A percentile compares a stretch with the other conserved stretches of the same genome.
Evolutionary conservation across 257 asterid species (phyloP).

Genomic region (Fraxinus americana): DNA sequence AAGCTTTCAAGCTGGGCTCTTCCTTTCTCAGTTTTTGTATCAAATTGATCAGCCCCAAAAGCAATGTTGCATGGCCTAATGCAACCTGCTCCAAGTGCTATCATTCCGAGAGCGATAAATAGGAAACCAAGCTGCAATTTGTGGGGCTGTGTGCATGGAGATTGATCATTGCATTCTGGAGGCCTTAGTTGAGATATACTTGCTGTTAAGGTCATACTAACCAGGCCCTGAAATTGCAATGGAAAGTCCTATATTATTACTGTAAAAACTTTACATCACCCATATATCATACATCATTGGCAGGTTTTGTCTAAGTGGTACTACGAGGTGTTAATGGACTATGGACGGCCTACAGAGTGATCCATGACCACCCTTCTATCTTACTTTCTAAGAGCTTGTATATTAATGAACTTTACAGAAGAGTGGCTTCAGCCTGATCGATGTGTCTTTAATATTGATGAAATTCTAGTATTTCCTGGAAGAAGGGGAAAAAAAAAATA

Average conservation of each 20-base stretch:
- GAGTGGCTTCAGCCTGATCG: too few relatives aligned
- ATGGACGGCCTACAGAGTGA: too few relatives aligned
- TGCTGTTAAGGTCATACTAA: background rate
- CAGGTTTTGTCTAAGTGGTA: background rate
- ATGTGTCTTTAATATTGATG: too few relatives aligned
- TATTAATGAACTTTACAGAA: too few relatives aligned
- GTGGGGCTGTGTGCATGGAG: conserved; percentile 46
- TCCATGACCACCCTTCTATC: too few relatives aligned
- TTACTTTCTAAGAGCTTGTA: too few relatives aligned
- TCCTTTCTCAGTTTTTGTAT: conserved; percentile 65
- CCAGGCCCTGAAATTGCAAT: background rate
- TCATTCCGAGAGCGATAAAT: conserved; percentile 50
- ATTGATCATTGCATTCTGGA: conserved; percentile 29
- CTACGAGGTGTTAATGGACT: too few relatives aligned
- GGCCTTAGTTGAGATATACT: background rate
- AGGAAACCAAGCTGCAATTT: conserved; percentile 64
- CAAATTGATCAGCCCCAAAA: conserved; percentile 91
- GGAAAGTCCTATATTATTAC: background rate
- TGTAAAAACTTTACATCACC: background rate
- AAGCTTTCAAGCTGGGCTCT: conserved; percentile 66
- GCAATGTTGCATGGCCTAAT: conserved; percentile 88
- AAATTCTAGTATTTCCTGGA: too few relatives aligned
- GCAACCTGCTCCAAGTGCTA: conserved; percentile 81
- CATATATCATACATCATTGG: background rate
- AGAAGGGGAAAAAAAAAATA: too few relatives aligned